Evolutionary conservation across 2,329 filamentous ascomycete genomes (phyloP).

Genomic region (Diaporthe citri): DNA sequence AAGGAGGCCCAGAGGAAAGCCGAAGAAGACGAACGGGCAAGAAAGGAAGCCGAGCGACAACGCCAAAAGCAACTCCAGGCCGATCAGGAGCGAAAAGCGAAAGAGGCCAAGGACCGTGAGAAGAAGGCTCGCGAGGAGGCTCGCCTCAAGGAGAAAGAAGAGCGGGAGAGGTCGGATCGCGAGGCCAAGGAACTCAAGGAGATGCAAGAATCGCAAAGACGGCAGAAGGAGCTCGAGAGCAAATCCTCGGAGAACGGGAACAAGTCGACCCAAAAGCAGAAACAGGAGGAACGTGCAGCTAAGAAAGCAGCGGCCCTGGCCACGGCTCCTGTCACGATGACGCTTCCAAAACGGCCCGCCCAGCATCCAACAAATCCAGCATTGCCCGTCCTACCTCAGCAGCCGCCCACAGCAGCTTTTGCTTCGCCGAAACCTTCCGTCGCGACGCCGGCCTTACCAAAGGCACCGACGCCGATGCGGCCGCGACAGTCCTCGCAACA

Average conservation of each 20-base stretch:
- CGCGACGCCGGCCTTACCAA: constrained; percentile 85
- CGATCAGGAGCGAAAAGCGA: constrained; percentile 86
- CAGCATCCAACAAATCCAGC: constrained; percentile 55
- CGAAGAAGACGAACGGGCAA: constrained; percentile 87
- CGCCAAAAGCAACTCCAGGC: constrained; percentile 87
- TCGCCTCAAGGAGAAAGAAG: constrained; percentile 82
- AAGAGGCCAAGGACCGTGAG: constrained; percentile 83
- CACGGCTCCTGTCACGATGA: constrained; percentile 49
- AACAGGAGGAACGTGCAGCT: constrained; percentile 59
- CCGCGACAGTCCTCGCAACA: constrained; percentile 85
- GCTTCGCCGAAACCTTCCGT: constrained; percentile 84
- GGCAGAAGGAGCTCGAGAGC: constrained; percentile 67
- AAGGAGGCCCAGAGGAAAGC: constrained; percentile 91
- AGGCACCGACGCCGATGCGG: constrained; percentile 83
- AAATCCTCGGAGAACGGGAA: constrained; percentile 56
- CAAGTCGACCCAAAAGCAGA: constrained; percentile 57
- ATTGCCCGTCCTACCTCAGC: constrained; percentile 70
- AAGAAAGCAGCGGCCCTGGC: constrained; percentile 55
- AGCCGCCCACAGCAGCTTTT: constrained; percentile 66
- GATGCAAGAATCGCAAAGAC: constrained; percentile 69
- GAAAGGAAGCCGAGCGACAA: constrained; percentile 88
- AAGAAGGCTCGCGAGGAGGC: constrained; percentile 89
- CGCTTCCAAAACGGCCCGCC: constrained; percentile 56
- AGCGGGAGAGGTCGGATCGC: constrained; percentile 70
- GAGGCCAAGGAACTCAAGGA: constrained; percentile 69